phyloP scores from a whole-genome alignment of 2,329 filamentous ascomycete genomes.

The Huntiella abstrusa region DNA sequence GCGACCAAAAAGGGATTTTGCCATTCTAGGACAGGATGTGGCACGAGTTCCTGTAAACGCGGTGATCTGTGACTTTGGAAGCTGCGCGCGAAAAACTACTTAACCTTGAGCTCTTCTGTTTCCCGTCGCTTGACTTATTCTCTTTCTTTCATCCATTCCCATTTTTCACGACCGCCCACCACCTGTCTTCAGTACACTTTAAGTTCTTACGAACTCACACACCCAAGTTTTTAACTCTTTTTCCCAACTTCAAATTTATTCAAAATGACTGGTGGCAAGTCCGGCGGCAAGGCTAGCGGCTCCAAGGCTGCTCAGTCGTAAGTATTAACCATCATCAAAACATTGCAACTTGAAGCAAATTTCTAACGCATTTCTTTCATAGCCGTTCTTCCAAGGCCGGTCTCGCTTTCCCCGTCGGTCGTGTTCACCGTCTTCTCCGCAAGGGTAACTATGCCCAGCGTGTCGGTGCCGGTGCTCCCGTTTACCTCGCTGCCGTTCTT shows the following conservation, averaged over 20 bases:
- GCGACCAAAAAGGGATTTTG: slow-evolving; percentile 14
- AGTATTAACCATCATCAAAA: slow-evolving; percentile 25
- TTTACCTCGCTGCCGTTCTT: slow-evolving; percentile 94
- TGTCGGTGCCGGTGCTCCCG: slow-evolving; percentile 96
- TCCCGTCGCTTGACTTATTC: not conserved
- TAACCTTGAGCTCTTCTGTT: slow-evolving; percentile 31
- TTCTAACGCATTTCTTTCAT: slow-evolving; percentile 20
- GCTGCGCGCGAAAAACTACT: slow-evolving; percentile 34
- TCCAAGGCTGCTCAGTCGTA: slow-evolving; percentile 99
- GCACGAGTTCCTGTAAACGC: not conserved
- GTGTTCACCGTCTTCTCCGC: slow-evolving; percentile 96
- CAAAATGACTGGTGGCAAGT: slow-evolving; percentile 99
- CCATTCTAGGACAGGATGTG: slow-evolving; percentile 14
- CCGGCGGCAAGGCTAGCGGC: slow-evolving; percentile 97
- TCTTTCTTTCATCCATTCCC: slow-evolving; percentile 16
- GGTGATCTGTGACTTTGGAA: slow-evolving; percentile 32
- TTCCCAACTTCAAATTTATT: slow-evolving; percentile 16
- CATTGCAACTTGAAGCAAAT: not conserved
- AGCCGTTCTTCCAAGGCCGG: slow-evolving; percentile 98
- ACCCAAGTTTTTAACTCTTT: slow-evolving; percentile 11
- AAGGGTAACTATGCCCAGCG: slow-evolving; percentile 99
- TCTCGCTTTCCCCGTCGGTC: slow-evolving; percentile 95
- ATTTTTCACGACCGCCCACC: slow-evolving; percentile 13
- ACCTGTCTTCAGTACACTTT: not conserved
- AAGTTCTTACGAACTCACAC: slow-evolving; percentile 4